Evolutionary conservation across 495 filamentous ascomycete genomes (phyloP).

Genomic region (Saxophila tyrrhenica): DNA sequence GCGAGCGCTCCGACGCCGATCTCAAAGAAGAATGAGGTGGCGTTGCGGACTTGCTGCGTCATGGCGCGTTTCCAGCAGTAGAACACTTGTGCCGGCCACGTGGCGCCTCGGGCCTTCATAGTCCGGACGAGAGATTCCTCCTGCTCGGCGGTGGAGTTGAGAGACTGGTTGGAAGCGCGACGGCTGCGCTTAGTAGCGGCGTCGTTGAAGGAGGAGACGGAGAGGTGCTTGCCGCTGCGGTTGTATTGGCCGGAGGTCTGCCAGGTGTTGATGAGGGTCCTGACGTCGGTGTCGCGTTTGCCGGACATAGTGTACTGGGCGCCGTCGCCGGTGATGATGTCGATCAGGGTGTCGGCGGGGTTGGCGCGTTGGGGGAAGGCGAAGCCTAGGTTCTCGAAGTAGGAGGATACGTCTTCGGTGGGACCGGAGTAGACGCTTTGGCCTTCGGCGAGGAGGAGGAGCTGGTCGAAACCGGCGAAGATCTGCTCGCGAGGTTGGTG

Average conservation of each 20-base stretch:
- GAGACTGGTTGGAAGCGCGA: constrained; percentile 9
- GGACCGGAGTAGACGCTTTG: constrained; percentile 84
- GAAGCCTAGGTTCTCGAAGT: constrained; percentile 38
- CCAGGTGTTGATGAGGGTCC: constrained; percentile 22
- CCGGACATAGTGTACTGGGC: constrained; percentile 35
- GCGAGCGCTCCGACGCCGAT: constrained; percentile 39
- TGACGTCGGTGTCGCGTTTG: constrained; percentile 19
- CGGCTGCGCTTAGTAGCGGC: constrained; percentile 6
- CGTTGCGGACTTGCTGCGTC: constrained; percentile 43
- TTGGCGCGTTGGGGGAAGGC: constrained; percentile 34
- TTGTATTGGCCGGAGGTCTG: constrained; percentile 5
- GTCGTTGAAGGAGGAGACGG: constrained; percentile 4
- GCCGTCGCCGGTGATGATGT: constrained; percentile 42
- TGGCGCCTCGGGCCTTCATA: constrained; percentile 36
- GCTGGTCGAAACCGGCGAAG: constrained; percentile 79
- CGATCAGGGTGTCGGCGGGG: constrained; percentile 38
- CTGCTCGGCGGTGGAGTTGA: constrained; percentile 18
- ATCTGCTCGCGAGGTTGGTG: constrained; percentile 86
- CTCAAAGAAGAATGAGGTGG: constrained; percentile 39
- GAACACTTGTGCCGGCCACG: constrained; percentile 35
- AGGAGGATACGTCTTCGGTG: constrained; percentile 42
- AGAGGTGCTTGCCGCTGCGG: not conserved
- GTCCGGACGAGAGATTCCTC: constrained; percentile 17
- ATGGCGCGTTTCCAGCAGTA: constrained; percentile 39
- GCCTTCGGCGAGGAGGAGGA: constrained; percentile 68